A percentile compares a stretch with the other conserved stretches of the same genome.
Conservation (phyloP, 2,329 filamentous ascomycete species). For the Leptoxyphium fumago region DNA sequence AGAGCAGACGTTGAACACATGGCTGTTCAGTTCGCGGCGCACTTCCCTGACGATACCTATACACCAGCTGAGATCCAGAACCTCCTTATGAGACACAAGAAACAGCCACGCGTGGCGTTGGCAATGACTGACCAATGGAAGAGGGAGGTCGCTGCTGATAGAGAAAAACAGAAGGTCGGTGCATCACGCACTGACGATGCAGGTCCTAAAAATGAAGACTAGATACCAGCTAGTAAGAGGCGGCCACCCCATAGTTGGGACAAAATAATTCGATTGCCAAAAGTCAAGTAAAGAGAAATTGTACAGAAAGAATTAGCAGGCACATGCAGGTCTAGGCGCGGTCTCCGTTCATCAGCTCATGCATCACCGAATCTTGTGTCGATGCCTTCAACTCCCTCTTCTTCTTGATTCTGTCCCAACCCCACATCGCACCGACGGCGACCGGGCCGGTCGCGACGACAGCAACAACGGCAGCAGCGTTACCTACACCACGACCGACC, state of each 20-base stretch:
- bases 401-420: background rate
- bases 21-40: constrained; percentile 30
- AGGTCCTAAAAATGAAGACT: no score
- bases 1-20: constrained; percentile 23
- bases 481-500: background rate
- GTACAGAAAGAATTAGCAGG: no score
- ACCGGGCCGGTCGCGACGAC: background rate
- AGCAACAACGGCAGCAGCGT: background rate
- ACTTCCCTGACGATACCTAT: constrained; percentile 32
- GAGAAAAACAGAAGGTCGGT: constrained; percentile 2
- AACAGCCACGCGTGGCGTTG: constrained; percentile 31
- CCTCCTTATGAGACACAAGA: constrained; percentile 36
- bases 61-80: constrained; percentile 40
- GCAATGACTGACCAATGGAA: constrained; percentile 29
- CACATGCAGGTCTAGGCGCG: no score
- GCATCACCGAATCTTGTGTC: no score
- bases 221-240: no score
- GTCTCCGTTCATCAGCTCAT: no score
- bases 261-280: no score
- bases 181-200: no score
- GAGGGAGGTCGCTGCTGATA: constrained; percentile 17
- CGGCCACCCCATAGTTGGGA: no score
- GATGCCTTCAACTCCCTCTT: background rate
- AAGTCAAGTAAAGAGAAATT: no score
- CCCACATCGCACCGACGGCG: background rate